Evolutionary conservation across 1,284 basidiomycete genomes (phyloP), one percentile per base, ranked within the genome.

Genomic region (Agroathelia rolfsii): DNA sequence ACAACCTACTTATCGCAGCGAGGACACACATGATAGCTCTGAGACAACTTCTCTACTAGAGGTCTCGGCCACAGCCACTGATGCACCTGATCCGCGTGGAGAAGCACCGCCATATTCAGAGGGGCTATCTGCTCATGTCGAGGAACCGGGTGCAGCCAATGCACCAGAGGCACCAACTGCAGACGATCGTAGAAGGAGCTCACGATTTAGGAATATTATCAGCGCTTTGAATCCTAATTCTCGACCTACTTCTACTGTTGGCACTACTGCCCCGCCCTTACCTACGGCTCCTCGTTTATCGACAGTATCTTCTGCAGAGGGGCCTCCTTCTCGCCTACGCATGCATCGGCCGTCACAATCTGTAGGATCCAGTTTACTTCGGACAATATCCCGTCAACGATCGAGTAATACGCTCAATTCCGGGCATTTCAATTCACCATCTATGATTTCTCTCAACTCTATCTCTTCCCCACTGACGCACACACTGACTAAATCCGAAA

Each of bases 91-190:
- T 26, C 61, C 66, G 4, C 55, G 70, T 38, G 80, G 73, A 16
- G 68, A 72, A 26, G 72, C 74, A 6, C 79, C 79, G 5, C 51
- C 76, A 0, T 82, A 83, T 49, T 66, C 65, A 32, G 77, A 81
- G 50, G 69, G n/a, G n/a, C n/a, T n/a, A n/a, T n/a, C 66, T 11
- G 53, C 72, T 5, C 53, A 58, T 27, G 40, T 44, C 8, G 38
- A 42, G 10, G 46, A 45, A 6, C 24, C 38, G 12, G 22, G 19
- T 21, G 23, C 14, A 24, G 28, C 38, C 39, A 28, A 34, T 34
- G 11, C n/a, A n/a, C n/a, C n/a, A n/a, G n/a, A n/a, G n/a, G n/a
- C n/a, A n/a, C n/a, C n/a, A n/a, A n/a, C n/a, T n/a, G n/a, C n/a
- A n/a, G n/a, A n/a, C n/a, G n/a, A n/a, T n/a, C n/a, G n/a, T n/a